These are phyloP conservation scores for Nakazawaea sp. DNA, from an alignment of 805 yeast species.

Conservation along the genomic window DNA sequence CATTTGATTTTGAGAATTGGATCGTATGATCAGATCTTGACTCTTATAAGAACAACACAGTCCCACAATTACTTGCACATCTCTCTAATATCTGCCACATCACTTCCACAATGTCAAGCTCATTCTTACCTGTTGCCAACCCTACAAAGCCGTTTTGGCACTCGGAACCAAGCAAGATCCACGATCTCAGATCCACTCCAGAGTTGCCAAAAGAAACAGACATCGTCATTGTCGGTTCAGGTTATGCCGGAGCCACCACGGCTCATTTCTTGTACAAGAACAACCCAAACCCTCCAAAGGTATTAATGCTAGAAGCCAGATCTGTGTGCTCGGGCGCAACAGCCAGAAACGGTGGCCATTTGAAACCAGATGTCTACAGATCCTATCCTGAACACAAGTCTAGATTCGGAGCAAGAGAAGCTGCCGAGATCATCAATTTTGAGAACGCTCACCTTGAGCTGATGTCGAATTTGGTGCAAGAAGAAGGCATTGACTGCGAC, in stretches of 20 bases:
- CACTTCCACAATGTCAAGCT: too few relatives aligned
- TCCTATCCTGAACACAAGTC: conserved; percentile 2
- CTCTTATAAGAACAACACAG: too few relatives aligned
- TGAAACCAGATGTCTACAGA: conserved; percentile 28
- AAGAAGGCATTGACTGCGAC: conserved; percentile 22
- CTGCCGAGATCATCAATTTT: conserved; percentile 27
- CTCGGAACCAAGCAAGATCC: conserved; percentile 15
- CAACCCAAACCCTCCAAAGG: conserved; percentile 12
- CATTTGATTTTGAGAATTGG: too few relatives aligned
- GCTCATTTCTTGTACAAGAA: conserved; percentile 27
- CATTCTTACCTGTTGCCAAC: conserved; percentile 16
- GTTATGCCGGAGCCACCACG: conserved; percentile 37
- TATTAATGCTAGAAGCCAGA: conserved; percentile 33
- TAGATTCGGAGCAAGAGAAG: conserved; percentile 17
- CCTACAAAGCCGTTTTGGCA: conserved; percentile 18
- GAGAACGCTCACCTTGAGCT: conserved; percentile 25
- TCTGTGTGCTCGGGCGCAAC: conserved; percentile 34
- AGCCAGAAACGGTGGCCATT: conserved; percentile 38
- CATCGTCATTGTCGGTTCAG: conserved; percentile 36
- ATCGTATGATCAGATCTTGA: too few relatives aligned
- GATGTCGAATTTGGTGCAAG: conserved; percentile 22
- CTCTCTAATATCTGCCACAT: too few relatives aligned
- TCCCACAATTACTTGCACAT: too few relatives aligned
- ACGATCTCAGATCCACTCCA: conserved; percentile 15
- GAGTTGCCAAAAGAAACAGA: conserved; percentile 31